Evolutionary conservation across 441 rosid genomes (phyloP).

Genomic region (Populus hybrid): DNA sequence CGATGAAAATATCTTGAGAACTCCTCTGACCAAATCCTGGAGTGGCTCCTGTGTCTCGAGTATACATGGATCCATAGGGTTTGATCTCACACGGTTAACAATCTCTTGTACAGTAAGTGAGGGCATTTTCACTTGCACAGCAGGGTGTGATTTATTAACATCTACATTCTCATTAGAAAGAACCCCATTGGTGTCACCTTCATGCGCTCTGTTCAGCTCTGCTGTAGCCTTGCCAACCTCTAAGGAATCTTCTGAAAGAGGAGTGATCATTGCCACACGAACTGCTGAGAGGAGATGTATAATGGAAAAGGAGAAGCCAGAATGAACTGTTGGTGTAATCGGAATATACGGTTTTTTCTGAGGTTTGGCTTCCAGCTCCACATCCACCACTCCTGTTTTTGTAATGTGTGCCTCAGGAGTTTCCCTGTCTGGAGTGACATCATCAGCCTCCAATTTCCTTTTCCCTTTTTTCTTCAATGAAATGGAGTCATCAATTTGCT

Average conservation of each 20-base stretch:
- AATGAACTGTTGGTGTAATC: conserved; percentile 92
- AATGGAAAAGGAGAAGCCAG: conserved; percentile 93
- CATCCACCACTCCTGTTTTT: conserved; percentile 44
- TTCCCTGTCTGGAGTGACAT: conserved; percentile 49
- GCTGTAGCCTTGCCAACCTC: conserved; percentile 48
- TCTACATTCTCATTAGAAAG: conserved; percentile 42
- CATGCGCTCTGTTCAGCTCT: conserved; percentile 47
- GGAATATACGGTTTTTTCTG: conserved; percentile 82
- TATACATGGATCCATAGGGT: conserved; percentile 95
- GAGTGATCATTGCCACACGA: conserved; percentile 78
- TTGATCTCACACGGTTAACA: conserved; percentile 77
- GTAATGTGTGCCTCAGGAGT: conserved; percentile 45
- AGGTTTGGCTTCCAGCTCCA: conserved; percentile 70
- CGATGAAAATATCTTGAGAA: conserved; percentile 79
- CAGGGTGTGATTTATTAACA: conserved; percentile 38
- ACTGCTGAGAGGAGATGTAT: conserved; percentile 97
- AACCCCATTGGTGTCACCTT: conserved; percentile 45
- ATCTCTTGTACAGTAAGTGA: conserved; percentile 83
- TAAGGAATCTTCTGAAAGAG: conserved; percentile 59
- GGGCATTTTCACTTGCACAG: conserved; percentile 47
- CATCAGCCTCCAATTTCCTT: conserved; percentile 60
- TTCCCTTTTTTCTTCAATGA: conserved; percentile 66
- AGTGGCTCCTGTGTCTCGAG: conserved; percentile 95
- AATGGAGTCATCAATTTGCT: conserved; percentile 44
- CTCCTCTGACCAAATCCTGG: conserved; percentile 94